phyloP scores from a whole-genome alignment of 148 eudicot genomes.

The Cornus controversa region DNA sequence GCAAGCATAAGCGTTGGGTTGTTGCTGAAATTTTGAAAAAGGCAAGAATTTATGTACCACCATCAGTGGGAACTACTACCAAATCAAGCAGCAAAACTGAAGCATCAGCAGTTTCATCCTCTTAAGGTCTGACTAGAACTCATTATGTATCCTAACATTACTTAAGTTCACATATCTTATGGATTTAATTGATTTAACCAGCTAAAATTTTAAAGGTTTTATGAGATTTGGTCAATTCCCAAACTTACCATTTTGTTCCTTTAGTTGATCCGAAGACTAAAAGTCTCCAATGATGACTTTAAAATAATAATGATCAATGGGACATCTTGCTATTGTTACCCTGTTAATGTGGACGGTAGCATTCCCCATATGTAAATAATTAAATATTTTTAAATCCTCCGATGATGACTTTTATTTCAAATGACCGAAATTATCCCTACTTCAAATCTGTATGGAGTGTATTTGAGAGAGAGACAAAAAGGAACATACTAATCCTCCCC shows the following conservation, averaged over 20 bases:
- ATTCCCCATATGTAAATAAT: too few species aligned
- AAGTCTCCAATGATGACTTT: too few species aligned
- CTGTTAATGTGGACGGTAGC: too few species aligned
- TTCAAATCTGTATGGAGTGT: too few species aligned
- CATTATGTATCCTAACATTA: neutral
- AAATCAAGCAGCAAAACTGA: constrained; percentile 31
- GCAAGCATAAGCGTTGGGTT: constrained; percentile 82
- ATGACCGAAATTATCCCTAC: too few species aligned
- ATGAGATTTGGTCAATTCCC: neutral
- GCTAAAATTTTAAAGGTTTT: neutral
- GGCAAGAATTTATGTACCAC: constrained; percentile 75
- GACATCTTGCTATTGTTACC: too few species aligned
- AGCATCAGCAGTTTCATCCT: constrained; percentile 36
- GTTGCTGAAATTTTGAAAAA: constrained; percentile 91
- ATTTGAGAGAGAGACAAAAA: neutral
- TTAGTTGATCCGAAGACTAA: too few species aligned
- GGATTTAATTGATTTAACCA: neutral
- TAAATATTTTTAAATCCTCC: too few species aligned
- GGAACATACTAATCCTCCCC: too few species aligned
- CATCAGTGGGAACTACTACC: constrained; percentile 30
- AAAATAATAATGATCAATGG: too few species aligned
- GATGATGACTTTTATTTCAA: too few species aligned
- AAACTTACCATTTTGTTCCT: neutral
- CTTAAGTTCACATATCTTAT: neutral
- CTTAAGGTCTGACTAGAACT: constrained; percentile 28